phyloP scores from a whole-genome alignment of 768 basidiomycete species.

The Tephrocybe rancida region DNA sequence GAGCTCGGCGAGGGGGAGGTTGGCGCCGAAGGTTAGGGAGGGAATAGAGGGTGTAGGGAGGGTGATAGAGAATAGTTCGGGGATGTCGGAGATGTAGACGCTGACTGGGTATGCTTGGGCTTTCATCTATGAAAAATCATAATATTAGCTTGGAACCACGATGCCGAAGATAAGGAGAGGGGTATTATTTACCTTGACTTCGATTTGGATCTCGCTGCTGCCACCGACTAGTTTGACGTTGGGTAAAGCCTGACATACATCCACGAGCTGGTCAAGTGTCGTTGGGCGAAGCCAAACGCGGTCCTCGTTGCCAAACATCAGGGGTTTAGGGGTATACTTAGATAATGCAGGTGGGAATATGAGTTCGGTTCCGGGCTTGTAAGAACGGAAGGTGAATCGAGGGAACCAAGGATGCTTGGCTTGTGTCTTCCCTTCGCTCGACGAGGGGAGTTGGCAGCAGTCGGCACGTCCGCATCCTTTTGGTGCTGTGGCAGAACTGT shows the following conservation, averaged over 20 bases:
- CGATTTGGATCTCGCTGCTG: constrained; percentile 18
- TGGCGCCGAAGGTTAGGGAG: constrained; percentile 14
- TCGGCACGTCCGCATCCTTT: constrained; percentile 18
- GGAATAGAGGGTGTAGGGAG: constrained; percentile 4
- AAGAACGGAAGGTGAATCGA: constrained; percentile 17
- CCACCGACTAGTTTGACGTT: constrained; percentile 15
- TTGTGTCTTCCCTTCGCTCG: background rate
- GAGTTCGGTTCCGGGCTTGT: constrained; percentile 16
- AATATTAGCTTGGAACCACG: background rate
- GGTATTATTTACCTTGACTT: constrained; percentile 11
- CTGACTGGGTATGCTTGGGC: constrained; percentile 16
- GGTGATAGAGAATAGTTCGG: constrained; percentile 8
- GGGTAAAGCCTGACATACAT: constrained; percentile 7
- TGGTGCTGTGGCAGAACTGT: background rate
- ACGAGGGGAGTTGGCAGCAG: constrained; percentile 17
- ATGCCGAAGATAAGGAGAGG: background rate
- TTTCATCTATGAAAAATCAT: constrained; percentile 4
- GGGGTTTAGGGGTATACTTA: constrained; percentile 10
- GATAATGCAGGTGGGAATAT: constrained; percentile 15
- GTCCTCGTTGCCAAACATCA: constrained; percentile 13
- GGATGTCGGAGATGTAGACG: constrained; percentile 16
- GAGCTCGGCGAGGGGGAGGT: constrained; percentile 17
- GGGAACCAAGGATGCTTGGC: constrained; percentile 15
- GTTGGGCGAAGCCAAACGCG: constrained; percentile 15
- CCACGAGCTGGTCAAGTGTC: constrained; percentile 13